Evolutionary conservation across 2,329 filamentous ascomycete genomes (phyloP).

Genomic region (Huntiella decipiens): DNA sequence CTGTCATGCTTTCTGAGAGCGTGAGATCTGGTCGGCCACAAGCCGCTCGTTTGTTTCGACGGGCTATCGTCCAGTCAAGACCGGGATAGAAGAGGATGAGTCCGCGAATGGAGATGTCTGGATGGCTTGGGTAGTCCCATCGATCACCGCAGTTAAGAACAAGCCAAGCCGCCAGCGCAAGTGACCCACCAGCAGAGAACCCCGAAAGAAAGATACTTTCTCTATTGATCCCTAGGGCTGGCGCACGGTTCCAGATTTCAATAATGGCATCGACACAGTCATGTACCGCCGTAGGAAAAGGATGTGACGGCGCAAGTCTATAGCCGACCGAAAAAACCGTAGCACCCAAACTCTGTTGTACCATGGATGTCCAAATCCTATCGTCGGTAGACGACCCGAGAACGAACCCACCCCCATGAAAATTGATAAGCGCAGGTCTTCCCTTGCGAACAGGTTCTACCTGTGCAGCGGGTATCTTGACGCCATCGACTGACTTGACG

Average conservation of each 20-base stretch:
- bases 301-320: slow-evolving; percentile 44
- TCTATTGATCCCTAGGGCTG: slow-evolving; percentile 37
- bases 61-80: slow-evolving; percentile 39
- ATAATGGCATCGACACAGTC: slow-evolving; percentile 45
- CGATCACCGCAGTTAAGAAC: slow-evolving; percentile 25
- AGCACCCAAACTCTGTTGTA: slow-evolving; percentile 32
- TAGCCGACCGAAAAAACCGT: slow-evolving; percentile 48
- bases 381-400: slow-evolving; percentile 45
- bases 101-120: slow-evolving; percentile 25
- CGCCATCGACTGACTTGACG: not conserved
- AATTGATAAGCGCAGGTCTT: slow-evolving; percentile 38
- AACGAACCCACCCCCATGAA: slow-evolving; percentile 50
- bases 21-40: slow-evolving; percentile 37
- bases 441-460: too few species aligned
- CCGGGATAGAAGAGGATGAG: slow-evolving; percentile 43
- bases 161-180: slow-evolving; percentile 30
- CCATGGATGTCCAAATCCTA: slow-evolving; percentile 37
- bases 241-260: slow-evolving; percentile 37
- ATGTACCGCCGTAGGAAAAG: slow-evolving; percentile 45
- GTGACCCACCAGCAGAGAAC: slow-evolving; percentile 43
- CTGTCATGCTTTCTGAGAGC: slow-evolving; percentile 36
- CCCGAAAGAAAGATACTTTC: slow-evolving; percentile 38
- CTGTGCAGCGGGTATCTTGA: too few species aligned
- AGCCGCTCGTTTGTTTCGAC: slow-evolving; percentile 34
- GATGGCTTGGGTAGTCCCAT: slow-evolving; percentile 18